These are phyloP conservation scores for Fraxinus velutina DNA, from an alignment of 305 asterid genomes.

Conservation along the genomic window DNA sequence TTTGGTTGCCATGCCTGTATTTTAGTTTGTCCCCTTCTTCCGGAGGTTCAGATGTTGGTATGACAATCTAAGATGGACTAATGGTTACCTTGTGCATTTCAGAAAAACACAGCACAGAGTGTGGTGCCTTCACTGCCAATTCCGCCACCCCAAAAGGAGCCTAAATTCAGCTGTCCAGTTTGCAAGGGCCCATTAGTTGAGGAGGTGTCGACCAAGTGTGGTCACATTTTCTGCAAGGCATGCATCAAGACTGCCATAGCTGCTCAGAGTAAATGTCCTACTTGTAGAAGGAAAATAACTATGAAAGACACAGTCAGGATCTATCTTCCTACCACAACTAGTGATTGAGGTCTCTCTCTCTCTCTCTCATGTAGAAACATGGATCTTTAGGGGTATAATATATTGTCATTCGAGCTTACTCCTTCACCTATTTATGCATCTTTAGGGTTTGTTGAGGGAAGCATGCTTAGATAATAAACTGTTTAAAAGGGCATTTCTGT, in stretches of 20 bases:
- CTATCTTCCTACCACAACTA: slow-evolving; percentile 68
- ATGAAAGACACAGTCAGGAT: slow-evolving; percentile 59
- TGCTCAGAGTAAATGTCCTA: slow-evolving; percentile 78
- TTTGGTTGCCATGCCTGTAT: background rate
- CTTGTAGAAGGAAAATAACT: slow-evolving; percentile 70
- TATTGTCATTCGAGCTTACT: background rate
- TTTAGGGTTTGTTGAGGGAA: background rate
- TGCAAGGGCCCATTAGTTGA: slow-evolving; percentile 88
- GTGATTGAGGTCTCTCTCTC: slow-evolving; percentile 36
- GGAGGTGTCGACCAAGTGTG: slow-evolving; percentile 83
- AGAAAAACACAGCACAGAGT: slow-evolving; percentile 37
- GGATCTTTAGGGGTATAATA: background rate
- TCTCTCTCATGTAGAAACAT: background rate
- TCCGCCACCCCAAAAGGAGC: slow-evolving; percentile 60
- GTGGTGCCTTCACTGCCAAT: slow-evolving; percentile 20
- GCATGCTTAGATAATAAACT: background rate
- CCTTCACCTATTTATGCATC: background rate
- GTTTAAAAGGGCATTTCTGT: background rate
- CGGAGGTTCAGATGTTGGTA: background rate
- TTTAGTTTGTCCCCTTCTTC: background rate
- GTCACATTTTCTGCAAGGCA: slow-evolving; percentile 84
- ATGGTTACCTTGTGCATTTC: slow-evolving; percentile 9
- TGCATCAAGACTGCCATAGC: slow-evolving; percentile 80
- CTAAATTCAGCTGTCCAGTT: slow-evolving; percentile 71
- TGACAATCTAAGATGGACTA: background rate